Evolutionary conservation across 257 asterid genomes (phyloP).

Genomic region (Scutellaria galericulata): DNA sequence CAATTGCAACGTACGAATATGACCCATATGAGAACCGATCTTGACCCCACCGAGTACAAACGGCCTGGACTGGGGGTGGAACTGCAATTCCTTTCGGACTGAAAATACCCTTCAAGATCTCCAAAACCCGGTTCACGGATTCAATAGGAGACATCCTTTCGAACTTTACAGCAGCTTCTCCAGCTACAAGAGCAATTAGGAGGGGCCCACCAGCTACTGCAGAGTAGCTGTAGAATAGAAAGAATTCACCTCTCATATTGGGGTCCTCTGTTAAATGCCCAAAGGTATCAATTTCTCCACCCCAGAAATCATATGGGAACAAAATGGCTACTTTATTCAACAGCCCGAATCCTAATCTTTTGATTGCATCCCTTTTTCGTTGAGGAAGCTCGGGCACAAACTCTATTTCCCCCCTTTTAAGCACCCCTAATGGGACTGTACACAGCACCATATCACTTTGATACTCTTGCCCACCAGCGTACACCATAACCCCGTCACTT

Average conservation of each 20-base stretch:
- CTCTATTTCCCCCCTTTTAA: constrained; percentile 72
- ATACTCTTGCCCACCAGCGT: constrained; percentile 81
- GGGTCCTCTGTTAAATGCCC: constrained; percentile 94
- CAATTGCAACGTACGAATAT: constrained; percentile 92
- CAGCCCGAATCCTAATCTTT: constrained; percentile 88
- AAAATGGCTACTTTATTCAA: constrained; percentile 90
- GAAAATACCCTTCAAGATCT: constrained; percentile 85
- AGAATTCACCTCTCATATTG: constrained; percentile 90
- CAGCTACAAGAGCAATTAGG: constrained; percentile 94
- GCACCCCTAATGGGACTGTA: constrained; percentile 88
- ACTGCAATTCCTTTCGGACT: constrained; percentile 97
- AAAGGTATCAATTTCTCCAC: constrained; percentile 96
- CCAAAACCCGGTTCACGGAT: constrained; percentile 74
- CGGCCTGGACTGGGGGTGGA: constrained; percentile 89
- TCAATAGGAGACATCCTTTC: constrained; percentile 84
- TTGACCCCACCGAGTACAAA: constrained; percentile 99
- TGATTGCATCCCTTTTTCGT: constrained; percentile 81
- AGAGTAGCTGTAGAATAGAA: constrained; percentile 85
- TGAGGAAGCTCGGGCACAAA: constrained; percentile 93
- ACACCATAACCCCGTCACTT: constrained; percentile 76
- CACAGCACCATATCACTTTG: constrained; percentile 88
- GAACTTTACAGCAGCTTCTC: constrained; percentile 90
- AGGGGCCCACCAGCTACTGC: constrained; percentile 98
- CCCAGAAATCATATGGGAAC: constrained; percentile 99
- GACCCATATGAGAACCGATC: constrained; percentile 91